These are phyloP conservation scores for Glomus cerebriforme DNA, from an alignment of 192 early-diverging fungal species.

Conservation along the genomic window DNA sequence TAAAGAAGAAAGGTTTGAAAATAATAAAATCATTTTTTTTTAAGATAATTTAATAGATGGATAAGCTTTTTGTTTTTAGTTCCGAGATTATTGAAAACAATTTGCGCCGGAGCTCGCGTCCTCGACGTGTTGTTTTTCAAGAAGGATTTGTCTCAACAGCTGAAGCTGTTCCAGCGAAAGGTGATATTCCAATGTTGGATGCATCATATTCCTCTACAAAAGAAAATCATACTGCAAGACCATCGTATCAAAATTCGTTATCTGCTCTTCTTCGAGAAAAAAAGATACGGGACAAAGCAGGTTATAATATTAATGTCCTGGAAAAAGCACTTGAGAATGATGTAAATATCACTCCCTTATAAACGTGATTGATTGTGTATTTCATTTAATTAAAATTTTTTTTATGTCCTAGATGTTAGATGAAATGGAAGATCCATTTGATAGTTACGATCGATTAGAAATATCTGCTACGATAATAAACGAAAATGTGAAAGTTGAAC, in stretches of 20 bases:
- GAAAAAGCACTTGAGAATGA: background rate
- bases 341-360: background rate
- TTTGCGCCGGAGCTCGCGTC: slow-evolving; percentile 14
- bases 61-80: background rate
- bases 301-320: slow-evolving; percentile 12
- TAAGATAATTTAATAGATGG: background rate
- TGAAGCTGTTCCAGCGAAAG: background rate
- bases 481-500: slow-evolving; percentile 11
- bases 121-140: background rate
- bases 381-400: background rate
- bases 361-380: background rate
- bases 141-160: background rate
- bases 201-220: background rate
- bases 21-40: background rate
- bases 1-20: background rate
- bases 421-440: slow-evolving; percentile 2
- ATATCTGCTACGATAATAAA: slow-evolving; percentile 6
- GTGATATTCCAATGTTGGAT: background rate
- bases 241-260: slow-evolving; percentile 19
- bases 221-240: background rate
- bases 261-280: slow-evolving; percentile 21
- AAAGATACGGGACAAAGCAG: slow-evolving; percentile 10
- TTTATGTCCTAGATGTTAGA: background rate
- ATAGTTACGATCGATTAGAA: slow-evolving; percentile 3
- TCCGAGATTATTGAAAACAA: background rate